Percentiles rank a stretch among this genome's conserved stretches.
phyloP scores from a whole-genome alignment of 2,329 filamentous ascomycete species.

The Trichoderma afroharzianum region DNA sequence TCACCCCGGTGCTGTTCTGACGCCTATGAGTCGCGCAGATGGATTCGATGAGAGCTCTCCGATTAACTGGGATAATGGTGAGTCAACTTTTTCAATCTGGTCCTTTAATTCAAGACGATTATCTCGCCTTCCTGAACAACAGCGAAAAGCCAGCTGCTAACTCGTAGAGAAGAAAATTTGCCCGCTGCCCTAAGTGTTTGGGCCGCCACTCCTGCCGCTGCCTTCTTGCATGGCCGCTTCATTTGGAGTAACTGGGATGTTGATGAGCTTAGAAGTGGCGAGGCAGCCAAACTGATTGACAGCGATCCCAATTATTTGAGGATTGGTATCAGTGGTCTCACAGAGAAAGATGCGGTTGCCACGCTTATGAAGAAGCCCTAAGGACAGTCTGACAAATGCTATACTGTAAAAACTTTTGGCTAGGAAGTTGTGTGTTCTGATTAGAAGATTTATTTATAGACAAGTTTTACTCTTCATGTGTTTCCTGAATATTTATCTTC shows the following conservation, averaged over 20 bases:
- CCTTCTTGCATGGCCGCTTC: background rate
- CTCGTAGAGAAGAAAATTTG: background rate
- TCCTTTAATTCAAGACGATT: too few species aligned
- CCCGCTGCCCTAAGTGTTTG: background rate
- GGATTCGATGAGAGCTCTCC: background rate
- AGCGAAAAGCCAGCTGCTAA: background rate
- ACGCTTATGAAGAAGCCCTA: background rate
- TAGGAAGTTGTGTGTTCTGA: background rate
- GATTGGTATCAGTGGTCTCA: background rate
- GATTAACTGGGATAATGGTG: background rate
- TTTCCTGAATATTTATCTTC: background rate
- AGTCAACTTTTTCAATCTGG: background rate
- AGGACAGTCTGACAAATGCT: rapidly evolving
- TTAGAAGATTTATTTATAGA: background rate
- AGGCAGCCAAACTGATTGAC: background rate
- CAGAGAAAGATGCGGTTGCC: background rate
- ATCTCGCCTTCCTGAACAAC: background rate
- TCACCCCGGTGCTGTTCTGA: background rate
- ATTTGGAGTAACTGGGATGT: background rate
- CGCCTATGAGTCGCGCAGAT: background rate
- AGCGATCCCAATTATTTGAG: background rate
- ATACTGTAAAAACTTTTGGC: background rate
- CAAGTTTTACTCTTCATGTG: background rate
- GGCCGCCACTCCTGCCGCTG: background rate
- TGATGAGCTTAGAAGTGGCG: background rate